phyloP scores from a whole-genome alignment of 2,329 filamentous ascomycete species.

The Sclerotinia subarctica region DNA sequence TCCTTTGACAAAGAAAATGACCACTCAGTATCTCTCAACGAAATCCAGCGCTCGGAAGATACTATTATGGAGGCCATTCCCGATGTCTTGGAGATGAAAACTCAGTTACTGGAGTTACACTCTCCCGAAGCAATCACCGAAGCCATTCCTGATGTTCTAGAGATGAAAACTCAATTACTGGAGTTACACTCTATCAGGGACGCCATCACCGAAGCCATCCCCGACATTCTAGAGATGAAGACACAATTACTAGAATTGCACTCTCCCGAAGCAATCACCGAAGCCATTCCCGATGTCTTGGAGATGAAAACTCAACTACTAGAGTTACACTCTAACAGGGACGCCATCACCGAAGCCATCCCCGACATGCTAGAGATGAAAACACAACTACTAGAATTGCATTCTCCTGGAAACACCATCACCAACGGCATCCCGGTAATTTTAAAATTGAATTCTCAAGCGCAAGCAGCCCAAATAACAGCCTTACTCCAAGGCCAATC shows the following conservation, averaged over 20 bases:
- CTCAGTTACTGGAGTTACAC: background rate
- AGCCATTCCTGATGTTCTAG: background rate
- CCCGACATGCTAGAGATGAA: conserved; percentile 1
- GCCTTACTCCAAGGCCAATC: background rate
- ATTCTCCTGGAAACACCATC: background rate
- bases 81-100: too few species aligned
- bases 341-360: background rate
- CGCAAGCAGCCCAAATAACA: background rate
- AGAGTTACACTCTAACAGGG: background rate
- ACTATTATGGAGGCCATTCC: too few species aligned
- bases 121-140: background rate
- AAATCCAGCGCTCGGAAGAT: too few species aligned
- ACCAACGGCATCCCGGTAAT: background rate
- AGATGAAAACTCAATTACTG: background rate
- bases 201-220: background rate
- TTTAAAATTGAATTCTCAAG: background rate
- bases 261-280: too few species aligned
- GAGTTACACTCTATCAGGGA: background rate
- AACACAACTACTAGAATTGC: background rate
- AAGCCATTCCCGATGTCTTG: too few species aligned
- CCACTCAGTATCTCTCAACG: too few species aligned
- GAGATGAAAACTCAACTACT: background rate
- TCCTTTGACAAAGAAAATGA: too few species aligned
- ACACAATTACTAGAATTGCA: background rate
- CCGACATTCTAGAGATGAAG: background rate